These are phyloP conservation scores for Lophium mytilinum DNA, from an alignment of 495 filamentous ascomycete species.

Conservation along the genomic window DNA sequence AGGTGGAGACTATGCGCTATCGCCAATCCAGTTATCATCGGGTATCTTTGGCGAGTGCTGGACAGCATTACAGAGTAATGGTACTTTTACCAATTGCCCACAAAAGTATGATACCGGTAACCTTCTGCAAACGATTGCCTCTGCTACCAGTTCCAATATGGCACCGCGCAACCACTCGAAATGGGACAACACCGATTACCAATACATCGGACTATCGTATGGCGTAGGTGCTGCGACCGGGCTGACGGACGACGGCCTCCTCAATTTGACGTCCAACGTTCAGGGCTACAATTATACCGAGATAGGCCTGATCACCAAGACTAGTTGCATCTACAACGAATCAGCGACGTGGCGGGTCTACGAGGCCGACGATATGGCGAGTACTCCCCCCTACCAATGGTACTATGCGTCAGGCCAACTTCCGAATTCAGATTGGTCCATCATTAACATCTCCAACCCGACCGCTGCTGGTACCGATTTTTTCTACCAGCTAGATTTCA, in stretches of 20 bases:
- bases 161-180: no score
- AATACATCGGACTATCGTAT: not conserved
- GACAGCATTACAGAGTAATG: not conserved
- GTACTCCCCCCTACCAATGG: slow-evolving; percentile 5
- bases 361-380: slow-evolving; percentile 5
- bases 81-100: not conserved
- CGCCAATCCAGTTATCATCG: slow-evolving; percentile 22
- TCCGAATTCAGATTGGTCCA: slow-evolving; percentile 27
- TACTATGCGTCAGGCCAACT: slow-evolving; percentile 11
- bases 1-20: slow-evolving; percentile 24
- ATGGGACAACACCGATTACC: not conserved
- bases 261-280: slow-evolving; percentile 15
- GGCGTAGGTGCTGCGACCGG: not conserved
- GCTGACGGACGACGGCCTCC: not conserved
- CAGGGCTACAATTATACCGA: slow-evolving; percentile 29
- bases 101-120: not conserved
- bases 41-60: slow-evolving; percentile 16
- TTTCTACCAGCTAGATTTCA: no score
- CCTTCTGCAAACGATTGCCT: not conserved
- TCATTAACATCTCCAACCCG: slow-evolving; percentile 22
- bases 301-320: slow-evolving; percentile 20
- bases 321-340: slow-evolving; percentile 34
- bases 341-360: no score
- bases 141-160: not conserved
- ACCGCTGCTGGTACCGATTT: slow-evolving; percentile 26